phyloP scores from a whole-genome alignment of 2,329 filamentous ascomycete species.

The Clarireedia sp. region DNA sequence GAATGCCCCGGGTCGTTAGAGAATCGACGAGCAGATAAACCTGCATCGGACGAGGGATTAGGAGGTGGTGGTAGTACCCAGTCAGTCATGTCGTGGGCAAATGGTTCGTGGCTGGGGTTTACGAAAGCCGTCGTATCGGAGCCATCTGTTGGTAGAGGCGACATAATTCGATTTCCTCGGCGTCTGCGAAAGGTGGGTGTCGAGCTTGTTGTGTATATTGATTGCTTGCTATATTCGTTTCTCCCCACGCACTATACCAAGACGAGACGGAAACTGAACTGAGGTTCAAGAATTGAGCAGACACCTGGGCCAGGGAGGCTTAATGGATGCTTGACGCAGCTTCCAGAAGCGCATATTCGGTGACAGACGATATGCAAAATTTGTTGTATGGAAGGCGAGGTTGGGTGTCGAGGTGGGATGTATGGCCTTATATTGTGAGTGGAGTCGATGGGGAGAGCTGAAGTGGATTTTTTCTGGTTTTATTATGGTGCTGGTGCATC shows the following conservation, averaged over 20 bases:
- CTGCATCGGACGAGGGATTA: constrained; percentile 25
- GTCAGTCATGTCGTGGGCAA: constrained; percentile 24
- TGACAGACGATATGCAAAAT: constrained; percentile 15
- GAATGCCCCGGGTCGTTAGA: constrained; percentile 21
- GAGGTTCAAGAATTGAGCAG: constrained; percentile 12
- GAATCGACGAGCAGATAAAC: constrained; percentile 20
- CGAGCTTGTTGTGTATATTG: neutral
- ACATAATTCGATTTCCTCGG: neutral
- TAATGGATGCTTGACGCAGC: constrained; percentile 11
- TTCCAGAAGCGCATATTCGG: constrained; percentile 25
- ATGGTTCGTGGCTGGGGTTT: constrained; percentile 24
- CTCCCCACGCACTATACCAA: neutral
- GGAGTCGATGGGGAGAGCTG: constrained; percentile 1
- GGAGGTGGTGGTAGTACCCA: constrained; percentile 26
- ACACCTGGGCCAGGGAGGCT: constrained; percentile 19
- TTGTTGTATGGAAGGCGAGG: constrained; percentile 9
- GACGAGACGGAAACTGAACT: neutral
- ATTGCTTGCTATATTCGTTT: neutral
- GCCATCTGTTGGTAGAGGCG: neutral
- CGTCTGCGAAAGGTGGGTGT: neutral
- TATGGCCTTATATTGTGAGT: constrained; percentile 9
- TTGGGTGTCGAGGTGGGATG: constrained; percentile 4
- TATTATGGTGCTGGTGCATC: neutral
- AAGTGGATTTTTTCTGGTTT: constrained; percentile 1
- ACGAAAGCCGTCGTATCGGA: neutral